Evolutionary conservation across 2,329 filamentous ascomycete genomes (phyloP).

Genomic region (Curvularia lunata): DNA sequence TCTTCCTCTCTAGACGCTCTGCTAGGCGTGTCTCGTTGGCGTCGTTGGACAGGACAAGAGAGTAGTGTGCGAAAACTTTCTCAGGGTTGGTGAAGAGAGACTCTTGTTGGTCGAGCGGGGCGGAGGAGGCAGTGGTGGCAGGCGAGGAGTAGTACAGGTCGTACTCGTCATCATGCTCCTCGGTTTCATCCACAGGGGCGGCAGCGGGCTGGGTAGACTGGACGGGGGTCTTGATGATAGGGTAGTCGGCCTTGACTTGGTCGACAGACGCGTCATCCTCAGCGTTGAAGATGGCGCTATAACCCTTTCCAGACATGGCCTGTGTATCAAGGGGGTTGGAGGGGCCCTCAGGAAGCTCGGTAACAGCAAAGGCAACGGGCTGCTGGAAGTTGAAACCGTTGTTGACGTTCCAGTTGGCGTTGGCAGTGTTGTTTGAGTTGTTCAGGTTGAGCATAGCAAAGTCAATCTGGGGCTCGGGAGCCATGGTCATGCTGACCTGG

Average conservation of each 20-base stretch:
- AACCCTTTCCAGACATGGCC: slow-evolving; percentile 72
- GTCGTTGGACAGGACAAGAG: slow-evolving; percentile 67
- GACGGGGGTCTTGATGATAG: slow-evolving; percentile 54
- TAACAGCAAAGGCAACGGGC: slow-evolving; percentile 74
- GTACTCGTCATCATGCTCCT: slow-evolving; percentile 67
- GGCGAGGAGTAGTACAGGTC: slow-evolving; percentile 63
- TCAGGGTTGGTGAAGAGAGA: slow-evolving; percentile 61
- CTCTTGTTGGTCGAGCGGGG: slow-evolving; percentile 37
- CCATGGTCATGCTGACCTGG: slow-evolving; percentile 77
- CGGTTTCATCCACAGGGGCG: slow-evolving; percentile 30
- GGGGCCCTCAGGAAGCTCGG: slow-evolving; percentile 72
- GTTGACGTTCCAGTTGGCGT: slow-evolving; percentile 57
- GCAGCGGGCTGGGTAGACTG: slow-evolving; percentile 25
- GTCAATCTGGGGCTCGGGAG: slow-evolving; percentile 79
- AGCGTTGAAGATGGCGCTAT: slow-evolving; percentile 42
- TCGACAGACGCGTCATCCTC: slow-evolving; percentile 50
- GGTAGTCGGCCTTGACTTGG: slow-evolving; percentile 58
- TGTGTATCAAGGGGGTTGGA: slow-evolving; percentile 63
- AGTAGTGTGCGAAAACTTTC: slow-evolving; percentile 68
- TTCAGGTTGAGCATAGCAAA: slow-evolving; percentile 72
- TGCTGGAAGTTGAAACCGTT: slow-evolving; percentile 60
- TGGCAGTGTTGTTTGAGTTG: slow-evolving; percentile 40
- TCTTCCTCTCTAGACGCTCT: slow-evolving; percentile 45
- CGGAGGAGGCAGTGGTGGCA: slow-evolving; percentile 37
- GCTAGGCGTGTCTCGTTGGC: slow-evolving; percentile 43